Evolutionary conservation across 179 eudicot species (phyloP).

Genomic region (Beta corolliflora): DNA sequence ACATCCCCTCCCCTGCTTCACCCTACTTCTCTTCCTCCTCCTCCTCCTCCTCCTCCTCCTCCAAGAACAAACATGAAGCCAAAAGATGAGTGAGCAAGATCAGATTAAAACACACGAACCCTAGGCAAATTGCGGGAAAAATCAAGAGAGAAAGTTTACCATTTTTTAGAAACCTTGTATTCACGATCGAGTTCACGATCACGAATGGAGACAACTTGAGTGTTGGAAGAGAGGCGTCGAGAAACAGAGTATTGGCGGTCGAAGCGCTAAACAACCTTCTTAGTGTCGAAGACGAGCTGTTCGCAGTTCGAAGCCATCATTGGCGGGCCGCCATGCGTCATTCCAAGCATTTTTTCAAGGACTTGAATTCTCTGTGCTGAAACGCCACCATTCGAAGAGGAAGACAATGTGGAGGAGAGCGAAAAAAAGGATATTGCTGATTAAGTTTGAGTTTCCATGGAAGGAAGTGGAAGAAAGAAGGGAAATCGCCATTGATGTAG

Average conservation of each 20-base stretch:
- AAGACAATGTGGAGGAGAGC: constrained; percentile 23
- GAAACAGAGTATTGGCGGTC: constrained; percentile 59
- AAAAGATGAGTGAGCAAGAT: no score
- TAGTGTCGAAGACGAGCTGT: constrained; percentile 68
- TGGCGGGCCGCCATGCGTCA: constrained; percentile 71
- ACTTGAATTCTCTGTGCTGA: constrained; percentile 68
- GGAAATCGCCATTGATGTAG: constrained; percentile 24
- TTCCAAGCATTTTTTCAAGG: constrained; percentile 57
- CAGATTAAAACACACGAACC: constrained; percentile 42
- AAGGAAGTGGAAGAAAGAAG: constrained; percentile 26
- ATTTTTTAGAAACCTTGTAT: constrained; percentile 56
- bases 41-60: no score
- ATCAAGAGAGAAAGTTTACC: constrained; percentile 67
- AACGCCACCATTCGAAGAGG: constrained; percentile 35
- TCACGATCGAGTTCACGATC: constrained; percentile 79
- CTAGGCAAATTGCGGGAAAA: constrained; percentile 72
- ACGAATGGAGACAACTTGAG: constrained; percentile 57
- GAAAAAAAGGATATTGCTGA: not conserved
- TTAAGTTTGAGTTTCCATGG: not conserved
- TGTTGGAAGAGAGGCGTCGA: constrained; percentile 45
- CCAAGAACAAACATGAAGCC: no score
- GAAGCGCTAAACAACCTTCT: constrained; percentile 72
- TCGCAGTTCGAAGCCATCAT: constrained; percentile 79
- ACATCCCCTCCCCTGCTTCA: no score
- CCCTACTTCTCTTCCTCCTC: no score